These are phyloP conservation scores for Coniochaeta hoffmannii DNA, from an alignment of 2,329 filamentous ascomycete genomes.

Conservation along the genomic window DNA sequence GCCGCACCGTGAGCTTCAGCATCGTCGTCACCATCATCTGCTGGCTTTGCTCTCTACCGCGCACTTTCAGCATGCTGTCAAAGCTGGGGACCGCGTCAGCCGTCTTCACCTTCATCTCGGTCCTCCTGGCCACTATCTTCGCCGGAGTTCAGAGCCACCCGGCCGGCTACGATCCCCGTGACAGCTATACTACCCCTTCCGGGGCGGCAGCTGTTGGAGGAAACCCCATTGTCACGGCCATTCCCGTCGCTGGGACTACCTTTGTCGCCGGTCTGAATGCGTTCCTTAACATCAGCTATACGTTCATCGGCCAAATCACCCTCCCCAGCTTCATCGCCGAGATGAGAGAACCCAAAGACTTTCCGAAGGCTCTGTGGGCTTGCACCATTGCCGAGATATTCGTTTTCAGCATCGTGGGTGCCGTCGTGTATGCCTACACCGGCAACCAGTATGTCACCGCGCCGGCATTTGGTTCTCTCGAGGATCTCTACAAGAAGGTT, in stretches of 20 bases:
- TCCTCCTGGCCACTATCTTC: constrained; percentile 77
- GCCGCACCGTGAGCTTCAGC: constrained; percentile 75
- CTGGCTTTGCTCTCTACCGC: constrained; percentile 72
- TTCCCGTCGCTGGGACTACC: constrained; percentile 63
- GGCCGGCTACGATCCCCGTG: constrained; percentile 50
- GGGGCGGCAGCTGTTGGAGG: constrained; percentile 34
- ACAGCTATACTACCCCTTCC: constrained; percentile 24
- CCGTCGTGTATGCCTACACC: constrained; percentile 77
- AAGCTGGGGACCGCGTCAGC: constrained; percentile 75
- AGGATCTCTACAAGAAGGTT: constrained; percentile 70
- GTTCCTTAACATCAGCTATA: constrained; percentile 93
- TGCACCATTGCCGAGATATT: constrained; percentile 85
- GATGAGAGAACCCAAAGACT: constrained; percentile 74
- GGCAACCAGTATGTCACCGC: constrained; percentile 84
- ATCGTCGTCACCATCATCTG: constrained; percentile 68
- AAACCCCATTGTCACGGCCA: constrained; percentile 57
- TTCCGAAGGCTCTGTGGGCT: constrained; percentile 86
- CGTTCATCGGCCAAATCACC: constrained; percentile 93
- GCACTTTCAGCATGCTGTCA: constrained; percentile 75
- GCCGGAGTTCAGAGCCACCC: constrained; percentile 70
- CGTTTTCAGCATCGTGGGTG: constrained; percentile 75
- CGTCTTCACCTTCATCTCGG: constrained; percentile 83
- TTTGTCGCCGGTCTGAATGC: constrained; percentile 80
- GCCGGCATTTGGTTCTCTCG: constrained; percentile 79
- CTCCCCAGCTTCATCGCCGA: constrained; percentile 92